Evolutionary conservation across 257 asterid genomes (phyloP), one percentile per base, ranked within the genome.

Genomic region (Cordia subcordata): DNA sequence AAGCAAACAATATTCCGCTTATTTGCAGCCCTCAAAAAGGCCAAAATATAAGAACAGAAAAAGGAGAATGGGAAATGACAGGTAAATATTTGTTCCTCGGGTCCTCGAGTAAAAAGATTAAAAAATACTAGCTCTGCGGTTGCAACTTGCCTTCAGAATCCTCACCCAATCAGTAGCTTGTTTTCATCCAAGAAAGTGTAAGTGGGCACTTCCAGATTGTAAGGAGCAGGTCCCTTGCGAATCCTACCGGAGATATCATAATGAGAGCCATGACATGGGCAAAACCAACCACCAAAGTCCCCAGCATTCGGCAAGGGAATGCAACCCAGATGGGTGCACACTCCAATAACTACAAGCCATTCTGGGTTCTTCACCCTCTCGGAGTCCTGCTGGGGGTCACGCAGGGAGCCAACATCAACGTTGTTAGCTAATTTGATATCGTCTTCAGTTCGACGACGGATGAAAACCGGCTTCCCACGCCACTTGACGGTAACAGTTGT

Each of bases 401-500:
- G 85, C 37, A 87, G 85, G 32, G 88, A 64, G 40, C 65, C 61
- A 5, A 84, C 51, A 55, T 87, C 94, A 5, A 84, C 86, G 67
- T 83, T 82, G 68, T 87, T 84, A 55, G 94, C 95, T 75, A 79
- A 64, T 17, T 78, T 76, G 64, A 87, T 82, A 56, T 87, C 94
- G 19, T 84, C 90, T 8, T 80, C 88, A 40, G 92, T 87, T 56
- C 95, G 73, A 21, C 76, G 95, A 66, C 95, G 77, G 44, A 87
- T 84, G 81, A 87, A 87, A 58, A 87, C 94, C 3, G 95, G 95
- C 75, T 87, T 87, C 42, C 95, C 95, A 49, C 95, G 92, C 95
- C 95, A 84, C 85, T 87, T 87, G 62, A 87, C 90, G 3, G 95
- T 87, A 12, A 87, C 95, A 17, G 95, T 87, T 19, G 90, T 53